Base-by-base conservation (phyloP, 1,284 basidiomycete species). In the Caloboletus firmus region DNA sequence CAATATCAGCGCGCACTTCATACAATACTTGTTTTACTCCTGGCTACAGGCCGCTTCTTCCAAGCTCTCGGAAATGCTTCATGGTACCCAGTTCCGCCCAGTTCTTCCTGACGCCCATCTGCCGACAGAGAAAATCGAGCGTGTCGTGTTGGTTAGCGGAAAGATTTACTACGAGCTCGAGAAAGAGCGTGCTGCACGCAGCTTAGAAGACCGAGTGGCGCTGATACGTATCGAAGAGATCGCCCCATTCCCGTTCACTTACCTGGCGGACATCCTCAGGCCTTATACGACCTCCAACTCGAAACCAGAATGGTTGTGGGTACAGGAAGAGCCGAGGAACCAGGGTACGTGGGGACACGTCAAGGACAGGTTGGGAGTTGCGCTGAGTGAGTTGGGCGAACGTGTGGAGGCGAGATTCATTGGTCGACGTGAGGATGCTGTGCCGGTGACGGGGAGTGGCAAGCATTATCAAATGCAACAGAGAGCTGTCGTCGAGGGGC, bases 301-400 rank as follows among this genome's bases (percentile, higher is more conserved):
- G 15, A 41, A 24, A n/a, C 45, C 44, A 2, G 80, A 83, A 48
- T 74, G 82, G 47, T 57, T 83, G 15, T 95, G 88, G 84, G 76
- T 91, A 17, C 93, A 95, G 69, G 93, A 95, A 65, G 93, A 95
- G 65, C 86, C 93, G 5, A 82, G 76, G 63, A 95, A 95, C 66
- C 92, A 95, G 70, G 93, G 93, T 2, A 82, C 87, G 2, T 94
- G 81, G 77, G 68, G 74, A 9, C 88, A 90, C 71, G 85, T 92
- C 41, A 71, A 70, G 42, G 75, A 76, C 5, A 75, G 91, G 57
- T 70, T 91, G 45, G 74, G 75, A 22, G 66, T 60, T 18, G 78
- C 91, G 30, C 67, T 91, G 62, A 66, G 71, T 51, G 68, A 64
- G 45, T 58, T 81, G 53, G 76, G 70, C 12, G 62, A 57, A 7